phyloP scores from a whole-genome alignment of 75 land plant species.

The Sequoia sempervirens region DNA sequence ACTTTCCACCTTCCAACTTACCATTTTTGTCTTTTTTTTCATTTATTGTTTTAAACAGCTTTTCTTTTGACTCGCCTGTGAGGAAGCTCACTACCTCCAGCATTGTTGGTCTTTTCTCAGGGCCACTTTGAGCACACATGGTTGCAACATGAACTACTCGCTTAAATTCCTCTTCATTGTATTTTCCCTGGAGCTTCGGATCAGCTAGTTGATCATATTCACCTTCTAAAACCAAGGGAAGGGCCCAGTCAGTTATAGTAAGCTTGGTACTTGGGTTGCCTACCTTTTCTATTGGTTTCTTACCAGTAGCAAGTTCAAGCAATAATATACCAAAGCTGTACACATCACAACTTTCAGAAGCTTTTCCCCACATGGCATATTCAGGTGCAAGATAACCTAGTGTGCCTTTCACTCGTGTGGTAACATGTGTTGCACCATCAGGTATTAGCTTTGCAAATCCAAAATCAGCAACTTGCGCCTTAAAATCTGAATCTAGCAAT shows the following conservation, averaged over 20 bases:
- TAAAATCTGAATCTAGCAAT: constrained; percentile 61
- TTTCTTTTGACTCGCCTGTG: constrained; percentile 45
- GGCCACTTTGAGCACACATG: constrained; percentile 51
- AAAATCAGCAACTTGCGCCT: constrained; percentile 83
- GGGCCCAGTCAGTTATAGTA: constrained; percentile 64
- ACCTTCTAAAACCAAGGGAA: constrained; percentile 43
- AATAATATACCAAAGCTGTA: constrained; percentile 87
- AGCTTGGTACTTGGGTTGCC: constrained; percentile 21
- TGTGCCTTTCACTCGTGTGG: constrained; percentile 84
- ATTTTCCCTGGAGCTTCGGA: constrained; percentile 53
- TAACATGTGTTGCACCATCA: constrained; percentile 72
- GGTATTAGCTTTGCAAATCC: constrained; percentile 93
- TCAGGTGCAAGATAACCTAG: constrained; percentile 88
- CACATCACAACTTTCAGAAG: constrained; percentile 81
- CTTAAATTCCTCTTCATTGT: constrained; percentile 40
- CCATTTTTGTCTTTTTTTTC: constrained; percentile 3
- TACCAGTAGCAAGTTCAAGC: constrained; percentile 63
- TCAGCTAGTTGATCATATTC: constrained; percentile 61
- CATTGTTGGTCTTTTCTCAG: constrained; percentile 82
- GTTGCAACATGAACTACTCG: constrained; percentile 49
- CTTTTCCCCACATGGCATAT: constrained; percentile 85
- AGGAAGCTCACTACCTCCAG: constrained; percentile 64
- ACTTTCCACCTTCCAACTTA: background rate
- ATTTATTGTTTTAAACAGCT: constrained; percentile 12
- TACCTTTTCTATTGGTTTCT: constrained; percentile 67